These are phyloP conservation scores for Aspergillus hiratsukae DNA, from an alignment of 2,329 filamentous ascomycete genomes.

Conservation along the genomic window DNA sequence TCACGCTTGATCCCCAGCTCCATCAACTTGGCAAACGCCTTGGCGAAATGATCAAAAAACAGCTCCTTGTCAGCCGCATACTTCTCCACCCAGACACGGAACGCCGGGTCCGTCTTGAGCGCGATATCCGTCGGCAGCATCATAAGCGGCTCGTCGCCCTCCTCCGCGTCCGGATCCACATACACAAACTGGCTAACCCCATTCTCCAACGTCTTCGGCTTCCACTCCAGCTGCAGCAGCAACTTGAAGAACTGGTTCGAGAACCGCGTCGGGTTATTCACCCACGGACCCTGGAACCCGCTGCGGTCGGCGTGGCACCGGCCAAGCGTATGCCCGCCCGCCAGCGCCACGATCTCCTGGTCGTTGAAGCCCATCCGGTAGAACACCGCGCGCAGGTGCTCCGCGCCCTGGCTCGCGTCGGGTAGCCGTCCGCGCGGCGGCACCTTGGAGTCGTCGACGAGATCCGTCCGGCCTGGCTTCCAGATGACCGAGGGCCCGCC, in stretches of 20 bases:
- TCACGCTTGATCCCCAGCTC: constrained; percentile 59
- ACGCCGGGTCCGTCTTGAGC: constrained; percentile 50
- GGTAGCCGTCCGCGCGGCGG: constrained; percentile 56
- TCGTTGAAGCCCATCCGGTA: constrained; percentile 59
- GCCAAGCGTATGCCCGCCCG: constrained; percentile 55
- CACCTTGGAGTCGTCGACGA: constrained; percentile 56
- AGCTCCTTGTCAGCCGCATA: constrained; percentile 59
- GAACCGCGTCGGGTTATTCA: constrained; percentile 56
- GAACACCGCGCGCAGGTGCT: constrained; percentile 55
- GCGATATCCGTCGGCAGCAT: constrained; percentile 64
- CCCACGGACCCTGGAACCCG: constrained; percentile 57
- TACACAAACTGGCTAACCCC: constrained; percentile 57
- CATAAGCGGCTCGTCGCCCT: constrained; percentile 55
- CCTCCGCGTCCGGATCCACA: constrained; percentile 51
- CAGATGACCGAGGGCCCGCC: constrained; percentile 56
- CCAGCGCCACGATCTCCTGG: constrained; percentile 56
- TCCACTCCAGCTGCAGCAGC: constrained; percentile 51
- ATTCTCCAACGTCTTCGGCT: constrained; percentile 49
- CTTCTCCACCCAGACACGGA: constrained; percentile 53
- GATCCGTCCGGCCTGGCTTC: constrained; percentile 57
- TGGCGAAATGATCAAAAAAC: constrained; percentile 58
- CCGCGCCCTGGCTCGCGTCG: constrained; percentile 51
- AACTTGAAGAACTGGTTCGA: constrained; percentile 56
- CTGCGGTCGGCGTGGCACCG: constrained; percentile 53
- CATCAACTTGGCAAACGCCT: constrained; percentile 57